Conservation (phyloP, 805 yeast species). For the Candida krabiensis region DNA sequence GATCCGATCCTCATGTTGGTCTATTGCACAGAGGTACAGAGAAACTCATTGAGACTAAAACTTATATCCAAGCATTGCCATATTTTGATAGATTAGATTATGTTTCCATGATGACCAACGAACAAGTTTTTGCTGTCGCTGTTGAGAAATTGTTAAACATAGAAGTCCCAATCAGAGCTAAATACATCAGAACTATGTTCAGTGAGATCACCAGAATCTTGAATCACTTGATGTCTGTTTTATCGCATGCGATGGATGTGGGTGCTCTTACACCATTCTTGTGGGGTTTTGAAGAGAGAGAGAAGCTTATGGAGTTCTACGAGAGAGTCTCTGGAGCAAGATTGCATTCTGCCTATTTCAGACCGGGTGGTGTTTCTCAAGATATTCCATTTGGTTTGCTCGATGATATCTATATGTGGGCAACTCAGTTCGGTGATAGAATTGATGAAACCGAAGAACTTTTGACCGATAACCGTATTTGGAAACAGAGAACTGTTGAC, state of each 20-base stretch:
- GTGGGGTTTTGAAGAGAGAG: slow-evolving; percentile 95
- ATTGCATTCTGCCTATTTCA: slow-evolving; percentile 81
- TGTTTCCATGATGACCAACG: slow-evolving; percentile 88
- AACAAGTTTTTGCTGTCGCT: slow-evolving; percentile 79
- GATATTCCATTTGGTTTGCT: slow-evolving; percentile 83
- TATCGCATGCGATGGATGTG: slow-evolving; percentile 91
- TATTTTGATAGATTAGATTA: slow-evolving; percentile 87
- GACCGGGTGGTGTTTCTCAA: slow-evolving; percentile 92
- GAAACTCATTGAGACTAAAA: slow-evolving; percentile 81
- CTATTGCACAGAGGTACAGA: slow-evolving; percentile 87
- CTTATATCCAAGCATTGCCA: slow-evolving; percentile 85
- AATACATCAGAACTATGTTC: slow-evolving; percentile 80
- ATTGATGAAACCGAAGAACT: slow-evolving; percentile 88
- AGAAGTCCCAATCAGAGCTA: slow-evolving; percentile 82
- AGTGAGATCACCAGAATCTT: slow-evolving; percentile 84
- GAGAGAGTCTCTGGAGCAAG: slow-evolving; percentile 91
- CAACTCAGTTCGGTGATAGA: slow-evolving; percentile 92
- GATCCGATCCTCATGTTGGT: slow-evolving; percentile 90
- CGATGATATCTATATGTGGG: slow-evolving; percentile 95
- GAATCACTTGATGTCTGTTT: slow-evolving; percentile 83
- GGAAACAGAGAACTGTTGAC: slow-evolving; percentile 84
- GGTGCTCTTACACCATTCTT: slow-evolving; percentile 92
- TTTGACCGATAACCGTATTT: slow-evolving; percentile 86
- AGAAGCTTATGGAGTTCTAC: slow-evolving; percentile 88
- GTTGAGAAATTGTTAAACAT: slow-evolving; percentile 81